Conservation (phyloP, 768 basidiomycete genomes). For the Sporobolomyces phaffii region DNA sequence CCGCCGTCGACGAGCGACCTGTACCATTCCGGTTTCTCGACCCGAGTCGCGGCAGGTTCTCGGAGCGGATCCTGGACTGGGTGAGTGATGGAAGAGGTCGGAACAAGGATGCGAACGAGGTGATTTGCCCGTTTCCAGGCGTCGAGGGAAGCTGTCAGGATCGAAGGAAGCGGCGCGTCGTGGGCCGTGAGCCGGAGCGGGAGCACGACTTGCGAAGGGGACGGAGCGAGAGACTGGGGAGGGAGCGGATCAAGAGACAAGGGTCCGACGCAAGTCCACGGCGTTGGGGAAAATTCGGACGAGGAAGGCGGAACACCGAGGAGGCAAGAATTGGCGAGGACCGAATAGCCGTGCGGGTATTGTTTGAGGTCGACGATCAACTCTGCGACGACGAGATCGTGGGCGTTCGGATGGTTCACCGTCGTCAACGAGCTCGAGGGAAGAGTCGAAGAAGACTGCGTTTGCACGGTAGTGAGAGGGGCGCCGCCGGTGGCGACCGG, state of each 20-base stretch:
- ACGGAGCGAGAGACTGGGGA: background rate
- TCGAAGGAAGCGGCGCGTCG: conserved; percentile 66
- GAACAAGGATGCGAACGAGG: conserved; percentile 67
- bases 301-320: too few relatives aligned
- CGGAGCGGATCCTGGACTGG: conserved; percentile 76
- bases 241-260: conserved; percentile 50
- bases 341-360: conserved; percentile 68
- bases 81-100: conserved; percentile 72
- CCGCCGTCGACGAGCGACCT: conserved; percentile 56
- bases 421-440: conserved; percentile 7
- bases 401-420: conserved; percentile 51
- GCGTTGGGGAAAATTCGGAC: background rate
- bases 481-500: background rate
- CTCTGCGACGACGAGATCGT: conserved; percentile 71
- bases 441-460: background rate
- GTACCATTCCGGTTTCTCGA: conserved; percentile 52
- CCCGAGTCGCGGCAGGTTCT: conserved; percentile 54
- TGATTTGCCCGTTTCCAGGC: conserved; percentile 56
- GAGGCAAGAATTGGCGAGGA: conserved; percentile 42
- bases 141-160: conserved; percentile 54
- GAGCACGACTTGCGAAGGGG: conserved; percentile 13
- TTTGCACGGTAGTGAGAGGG: background rate
- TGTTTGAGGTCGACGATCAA: conserved; percentile 73
- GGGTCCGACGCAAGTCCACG: too few relatives aligned
- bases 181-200: conserved; percentile 55